phyloP scores from a whole-genome alignment of 352 stramenopile species.

The Saprolegnia diclina region DNA sequence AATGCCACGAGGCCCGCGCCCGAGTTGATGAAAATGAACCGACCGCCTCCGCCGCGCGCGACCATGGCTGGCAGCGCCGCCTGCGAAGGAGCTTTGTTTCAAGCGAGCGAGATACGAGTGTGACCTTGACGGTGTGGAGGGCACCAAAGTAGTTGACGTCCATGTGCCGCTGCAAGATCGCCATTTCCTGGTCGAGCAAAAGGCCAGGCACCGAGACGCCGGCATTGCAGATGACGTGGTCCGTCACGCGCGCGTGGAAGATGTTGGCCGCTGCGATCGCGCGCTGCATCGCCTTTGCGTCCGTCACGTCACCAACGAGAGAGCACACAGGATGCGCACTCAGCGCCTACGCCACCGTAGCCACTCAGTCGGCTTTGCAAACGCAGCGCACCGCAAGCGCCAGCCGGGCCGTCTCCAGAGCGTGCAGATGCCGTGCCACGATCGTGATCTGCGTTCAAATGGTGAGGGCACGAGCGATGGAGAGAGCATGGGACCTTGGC shows the following conservation, averaged over 20 bases:
- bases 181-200: slow-evolving; percentile 51
- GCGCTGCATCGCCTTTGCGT: slow-evolving; percentile 35
- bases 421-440: slow-evolving; percentile 37
- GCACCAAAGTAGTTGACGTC: slow-evolving; percentile 58
- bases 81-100: slow-evolving; percentile 15
- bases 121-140: slow-evolving; percentile 50
- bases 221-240: slow-evolving; percentile 55
- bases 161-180: slow-evolving; percentile 39
- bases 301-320: slow-evolving; percentile 38
- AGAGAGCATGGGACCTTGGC: slow-evolving; percentile 37
- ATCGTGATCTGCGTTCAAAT: slow-evolving; percentile 33
- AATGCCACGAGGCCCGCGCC: slow-evolving; percentile 46
- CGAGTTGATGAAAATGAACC: slow-evolving; percentile 55
- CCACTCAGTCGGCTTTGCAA: no score
- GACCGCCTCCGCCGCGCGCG: slow-evolving; percentile 39
- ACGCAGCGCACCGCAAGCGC: slow-evolving; percentile 40
- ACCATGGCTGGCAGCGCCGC: slow-evolving; percentile 54
- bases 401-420: slow-evolving; percentile 35
- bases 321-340: slow-evolving; percentile 33
- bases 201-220: slow-evolving; percentile 34
- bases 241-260: slow-evolving; percentile 50
- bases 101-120: not conserved
- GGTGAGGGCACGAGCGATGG: not conserved
- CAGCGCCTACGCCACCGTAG: slow-evolving; percentile 2
- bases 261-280: slow-evolving; percentile 47